Evolutionary conservation across 345 rosid species (phyloP).

Genomic region (Eutrema heterophyllum): DNA sequence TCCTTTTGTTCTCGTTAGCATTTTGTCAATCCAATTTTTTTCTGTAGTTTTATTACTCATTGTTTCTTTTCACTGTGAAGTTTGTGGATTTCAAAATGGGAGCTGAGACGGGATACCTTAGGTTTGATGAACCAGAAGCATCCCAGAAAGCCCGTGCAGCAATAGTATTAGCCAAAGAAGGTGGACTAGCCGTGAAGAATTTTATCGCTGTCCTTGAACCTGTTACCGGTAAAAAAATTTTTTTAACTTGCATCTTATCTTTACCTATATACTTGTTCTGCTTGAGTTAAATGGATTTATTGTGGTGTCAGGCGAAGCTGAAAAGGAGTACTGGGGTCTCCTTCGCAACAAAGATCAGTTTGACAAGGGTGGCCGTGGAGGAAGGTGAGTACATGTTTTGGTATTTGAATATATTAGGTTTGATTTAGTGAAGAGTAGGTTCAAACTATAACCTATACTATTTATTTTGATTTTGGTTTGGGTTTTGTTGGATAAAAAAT

Average conservation of each 20-base stretch:
- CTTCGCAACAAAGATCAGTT: conserved; percentile 58
- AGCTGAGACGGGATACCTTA: conserved; percentile 62
- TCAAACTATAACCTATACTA: not conserved
- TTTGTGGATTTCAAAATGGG: conserved; percentile 88
- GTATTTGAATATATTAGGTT: not conserved
- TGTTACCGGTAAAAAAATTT: conserved; percentile 53
- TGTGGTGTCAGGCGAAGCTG: conserved; percentile 60
- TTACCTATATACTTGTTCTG: not conserved
- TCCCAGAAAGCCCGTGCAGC: conserved; percentile 96
- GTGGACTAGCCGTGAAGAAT: conserved; percentile 74
- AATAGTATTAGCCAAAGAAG: conserved; percentile 81
- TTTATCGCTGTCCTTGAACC: conserved; percentile 74
- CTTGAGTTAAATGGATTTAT: not conserved
- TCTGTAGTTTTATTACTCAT: not conserved
- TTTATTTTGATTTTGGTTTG: not conserved
- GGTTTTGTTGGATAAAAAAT: not conserved
- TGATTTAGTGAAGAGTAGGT: not conserved
- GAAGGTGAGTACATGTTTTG: conserved; percentile 50
- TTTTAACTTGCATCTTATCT: not conserved
- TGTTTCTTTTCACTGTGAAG: conserved; percentile 34
- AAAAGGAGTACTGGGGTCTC: conserved; percentile 74
- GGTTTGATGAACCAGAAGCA: conserved; percentile 87
- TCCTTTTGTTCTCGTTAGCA: not conserved
- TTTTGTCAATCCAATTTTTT: not conserved
- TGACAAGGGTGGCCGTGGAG: conserved; percentile 59